These are phyloP conservation scores for Hyaloscypha bicolor DNA, from an alignment of 495 filamentous ascomycete genomes.

Conservation along the genomic window DNA sequence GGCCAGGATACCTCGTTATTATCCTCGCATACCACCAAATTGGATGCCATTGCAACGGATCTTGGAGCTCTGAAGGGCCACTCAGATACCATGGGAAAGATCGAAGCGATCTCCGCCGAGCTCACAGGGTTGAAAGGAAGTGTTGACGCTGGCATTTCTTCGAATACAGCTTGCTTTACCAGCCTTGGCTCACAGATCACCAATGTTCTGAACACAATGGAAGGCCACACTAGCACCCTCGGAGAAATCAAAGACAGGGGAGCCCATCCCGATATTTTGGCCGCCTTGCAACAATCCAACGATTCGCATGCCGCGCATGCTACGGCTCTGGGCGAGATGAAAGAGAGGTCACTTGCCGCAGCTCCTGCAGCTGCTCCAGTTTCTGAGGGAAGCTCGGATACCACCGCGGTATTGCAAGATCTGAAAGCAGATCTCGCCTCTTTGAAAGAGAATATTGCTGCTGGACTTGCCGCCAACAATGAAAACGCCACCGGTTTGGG, in stretches of 20 bases:
- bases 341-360: conserved; percentile 18
- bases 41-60: conserved; percentile 28
- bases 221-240: conserved; percentile 24
- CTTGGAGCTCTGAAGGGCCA: conserved; percentile 24
- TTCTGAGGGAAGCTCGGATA: not conserved
- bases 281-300: conserved; percentile 27
- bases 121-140: conserved; percentile 18
- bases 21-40: conserved; percentile 25
- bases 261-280: conserved; percentile 16
- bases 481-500: conserved; percentile 23
- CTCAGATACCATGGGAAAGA: conserved; percentile 6
- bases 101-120: conserved; percentile 22
- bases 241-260: conserved; percentile 21
- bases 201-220: conserved; percentile 15
- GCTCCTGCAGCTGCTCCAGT: conserved; percentile 2
- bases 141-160: conserved; percentile 17
- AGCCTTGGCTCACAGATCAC: conserved; percentile 21
- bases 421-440: conserved; percentile 23
- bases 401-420: conserved; percentile 12
- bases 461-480: conserved; percentile 23
- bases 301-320: conserved; percentile 24
- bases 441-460: conserved; percentile 27
- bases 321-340: conserved; percentile 25
- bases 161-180: conserved; percentile 23
- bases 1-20: conserved; percentile 17